Evolutionary conservation across 2,329 filamentous ascomycete genomes (phyloP), one percentile per base, ranked within the genome.

Genomic region (Diplodia seriata): DNA sequence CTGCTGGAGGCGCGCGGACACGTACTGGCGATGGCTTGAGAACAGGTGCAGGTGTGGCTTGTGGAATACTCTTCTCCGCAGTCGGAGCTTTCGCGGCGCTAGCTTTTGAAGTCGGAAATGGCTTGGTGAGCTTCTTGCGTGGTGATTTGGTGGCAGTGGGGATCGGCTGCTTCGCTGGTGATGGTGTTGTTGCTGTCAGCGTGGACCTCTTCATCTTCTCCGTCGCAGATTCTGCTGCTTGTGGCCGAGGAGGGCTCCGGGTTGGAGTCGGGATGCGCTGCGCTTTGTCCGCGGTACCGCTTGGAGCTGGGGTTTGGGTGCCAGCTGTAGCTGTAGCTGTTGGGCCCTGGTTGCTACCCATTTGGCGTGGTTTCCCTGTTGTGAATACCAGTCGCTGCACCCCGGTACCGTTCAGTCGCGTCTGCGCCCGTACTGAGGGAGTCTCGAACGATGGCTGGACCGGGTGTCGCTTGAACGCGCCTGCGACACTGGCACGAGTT

Each of bases 361-460:
- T 29, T 53, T 31, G n/a, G 38, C 29, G 31, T 40, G 31, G 26
- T 57, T 26, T 50, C n/a, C 66, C 55, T 0, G 66, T 61, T 33
- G n/a, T 62, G 11, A 67, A 26, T 14, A 67, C 66, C 6, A 67
- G 20, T 2, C 66, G n/a, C 23, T 59, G 66, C 18, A 67, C 66
- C 15, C 66, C 66, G 7, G 31, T 67, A 3, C 66, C 66, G 26
- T 62, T 54, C 9, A 67, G 31, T 18, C 66, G 29, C 14, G 65
- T 67, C 11, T 53, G n/a, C 31, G 33, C 65, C 2, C 40, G 47
- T 14, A 66, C 36, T 1, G 63, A 12, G 3, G 43, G 54, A 15
- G 65, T 59, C 56, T 61, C 47, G 23, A 54, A 54, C 9, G 53
- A 49, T 18, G 54, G 63, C 53, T 50, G 51, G 26, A 66, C 57